Percentiles rank a stretch among this genome's conserved stretches.
These are phyloP conservation scores for Suillus americanus DNA, from an alignment of 768 basidiomycete genomes.

Conservation along the genomic window DNA sequence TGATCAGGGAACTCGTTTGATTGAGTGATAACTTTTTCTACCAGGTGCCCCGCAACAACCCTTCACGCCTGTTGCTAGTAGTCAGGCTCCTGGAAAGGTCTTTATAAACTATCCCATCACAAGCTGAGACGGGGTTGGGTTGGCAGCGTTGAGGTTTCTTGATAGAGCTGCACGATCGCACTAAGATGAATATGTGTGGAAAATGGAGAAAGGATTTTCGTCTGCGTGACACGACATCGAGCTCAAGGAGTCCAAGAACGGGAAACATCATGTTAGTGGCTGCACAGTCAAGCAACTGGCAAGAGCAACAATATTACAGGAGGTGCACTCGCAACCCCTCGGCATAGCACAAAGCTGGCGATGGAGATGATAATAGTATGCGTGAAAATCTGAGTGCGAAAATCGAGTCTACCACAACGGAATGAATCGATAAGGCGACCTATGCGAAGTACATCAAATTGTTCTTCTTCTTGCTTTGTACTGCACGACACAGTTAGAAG, in stretches of 20 bases:
- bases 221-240: neutral
- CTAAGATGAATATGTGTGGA: neutral
- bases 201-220: neutral
- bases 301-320: neutral
- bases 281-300: neutral
- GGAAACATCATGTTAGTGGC: no score
- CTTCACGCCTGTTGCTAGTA: neutral
- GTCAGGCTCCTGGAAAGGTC: neutral
- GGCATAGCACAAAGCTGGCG: neutral
- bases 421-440: constrained; percentile 8
- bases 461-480: constrained; percentile 99
- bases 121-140: neutral
- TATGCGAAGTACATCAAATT: constrained; percentile 93
- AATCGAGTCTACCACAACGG: constrained; percentile 3
- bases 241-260: neutral
- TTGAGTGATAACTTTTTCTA: neutral
- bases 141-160: neutral
- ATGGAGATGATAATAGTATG: neutral
- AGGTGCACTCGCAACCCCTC: neutral
- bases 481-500: constrained; percentile 39
- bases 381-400: neutral
- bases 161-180: neutral
- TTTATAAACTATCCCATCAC: neutral
- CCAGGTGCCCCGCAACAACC: neutral
- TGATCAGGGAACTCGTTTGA: neutral